These are phyloP conservation scores for Cladorrhinum samala DNA, from an alignment of 495 filamentous ascomycete genomes.

Conservation along the genomic window DNA sequence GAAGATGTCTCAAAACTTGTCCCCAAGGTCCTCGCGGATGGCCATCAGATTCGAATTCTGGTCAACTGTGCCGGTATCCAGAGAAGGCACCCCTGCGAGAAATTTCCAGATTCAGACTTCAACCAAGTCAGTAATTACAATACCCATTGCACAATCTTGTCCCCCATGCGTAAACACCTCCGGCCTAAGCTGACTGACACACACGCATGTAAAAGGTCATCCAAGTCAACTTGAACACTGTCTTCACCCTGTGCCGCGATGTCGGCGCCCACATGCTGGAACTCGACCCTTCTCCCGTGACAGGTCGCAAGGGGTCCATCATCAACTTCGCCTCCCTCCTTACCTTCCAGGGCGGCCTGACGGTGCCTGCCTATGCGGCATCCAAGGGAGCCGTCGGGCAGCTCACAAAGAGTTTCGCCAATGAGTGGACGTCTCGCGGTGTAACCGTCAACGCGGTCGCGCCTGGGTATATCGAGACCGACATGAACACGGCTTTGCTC, in stretches of 20 bases:
- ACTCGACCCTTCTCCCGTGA: conserved; percentile 44
- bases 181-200: no score
- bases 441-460: conserved; percentile 79
- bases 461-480: conserved; percentile 78
- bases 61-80: conserved; percentile 87
- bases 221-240: conserved; percentile 75
- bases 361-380: conserved; percentile 85
- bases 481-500: conserved; percentile 85
- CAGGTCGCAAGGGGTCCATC: conserved; percentile 63
- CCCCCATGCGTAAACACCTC: no score
- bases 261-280: conserved; percentile 77
- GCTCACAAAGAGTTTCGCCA: conserved; percentile 80
- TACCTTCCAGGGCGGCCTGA: conserved; percentile 86
- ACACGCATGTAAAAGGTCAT: no score
- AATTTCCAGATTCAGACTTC: conserved; percentile 80
- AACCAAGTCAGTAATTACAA: no score
- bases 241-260: conserved; percentile 79
- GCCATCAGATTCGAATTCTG: conserved; percentile 61
- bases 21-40: conserved; percentile 54
- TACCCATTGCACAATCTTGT: no score
- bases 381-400: conserved; percentile 83
- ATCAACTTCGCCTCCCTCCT: conserved; percentile 84
- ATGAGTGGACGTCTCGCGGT: conserved; percentile 76
- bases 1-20: conserved; percentile 55
- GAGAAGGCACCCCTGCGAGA: conserved; percentile 64